Conservation (phyloP, 2,329 filamentous ascomycete species). For the Fusarium sp. region DNA sequence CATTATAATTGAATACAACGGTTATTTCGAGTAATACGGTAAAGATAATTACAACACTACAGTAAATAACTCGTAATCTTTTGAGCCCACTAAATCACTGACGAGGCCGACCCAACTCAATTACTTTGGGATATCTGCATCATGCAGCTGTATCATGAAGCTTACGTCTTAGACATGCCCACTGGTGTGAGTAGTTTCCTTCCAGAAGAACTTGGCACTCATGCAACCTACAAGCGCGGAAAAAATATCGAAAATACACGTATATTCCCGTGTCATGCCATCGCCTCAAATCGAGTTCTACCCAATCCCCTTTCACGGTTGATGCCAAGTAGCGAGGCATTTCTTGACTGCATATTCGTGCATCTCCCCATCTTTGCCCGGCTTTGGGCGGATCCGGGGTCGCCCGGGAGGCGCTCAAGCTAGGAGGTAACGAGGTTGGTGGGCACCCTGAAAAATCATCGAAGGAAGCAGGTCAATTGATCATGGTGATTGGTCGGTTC, state of each 20-base stretch:
- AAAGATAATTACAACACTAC: constrained; percentile 4
- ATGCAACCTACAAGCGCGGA: constrained; percentile 1
- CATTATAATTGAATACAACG: neutral
- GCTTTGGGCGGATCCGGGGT: constrained; percentile 48
- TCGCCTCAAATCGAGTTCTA: constrained; percentile 14
- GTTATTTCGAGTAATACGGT: constrained; percentile 8
- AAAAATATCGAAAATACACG: constrained; percentile 8
- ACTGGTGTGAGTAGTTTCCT: constrained; percentile 8
- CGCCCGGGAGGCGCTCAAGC: constrained; percentile 47
- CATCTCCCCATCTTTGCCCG: constrained; percentile 45
- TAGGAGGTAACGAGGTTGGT: constrained; percentile 35
- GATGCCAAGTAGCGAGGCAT: constrained; percentile 47
- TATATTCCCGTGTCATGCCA: constrained; percentile 12
- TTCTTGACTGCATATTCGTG: constrained; percentile 45
- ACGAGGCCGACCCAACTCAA: constrained; percentile 35
- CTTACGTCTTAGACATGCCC: constrained; percentile 10
- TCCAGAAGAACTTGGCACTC: constrained; percentile 27
- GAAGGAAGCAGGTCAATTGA: constrained; percentile 31
- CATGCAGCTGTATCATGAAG: constrained; percentile 37
- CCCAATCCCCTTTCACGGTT: constrained; percentile 31
- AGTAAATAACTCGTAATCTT: constrained; percentile 20
- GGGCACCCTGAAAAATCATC: constrained; percentile 23
- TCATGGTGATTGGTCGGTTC: constrained; percentile 30
- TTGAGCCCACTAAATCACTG: constrained; percentile 40
- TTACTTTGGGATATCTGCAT: constrained; percentile 36